These are phyloP conservation scores for Curvularia sp. DNA, from an alignment of 2,329 filamentous ascomycete genomes.

Conservation along the genomic window DNA sequence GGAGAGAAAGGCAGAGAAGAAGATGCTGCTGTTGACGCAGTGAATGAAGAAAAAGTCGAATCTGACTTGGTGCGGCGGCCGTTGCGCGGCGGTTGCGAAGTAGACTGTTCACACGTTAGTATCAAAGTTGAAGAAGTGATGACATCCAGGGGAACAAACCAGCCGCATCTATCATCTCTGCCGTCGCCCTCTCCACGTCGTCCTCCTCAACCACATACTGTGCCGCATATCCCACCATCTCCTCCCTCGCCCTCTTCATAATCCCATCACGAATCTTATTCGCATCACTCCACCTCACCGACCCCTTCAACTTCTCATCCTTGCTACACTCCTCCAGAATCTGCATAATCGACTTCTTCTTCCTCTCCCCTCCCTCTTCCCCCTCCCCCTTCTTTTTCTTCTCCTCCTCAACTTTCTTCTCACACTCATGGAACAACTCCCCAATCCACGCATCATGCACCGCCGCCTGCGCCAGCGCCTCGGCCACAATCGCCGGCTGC, in stretches of 20 bases:
- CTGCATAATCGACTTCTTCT: slow-evolving; percentile 57
- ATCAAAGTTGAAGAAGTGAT: too few relatives aligned
- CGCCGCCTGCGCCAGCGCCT: slow-evolving; percentile 78
- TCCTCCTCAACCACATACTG: slow-evolving; percentile 59
- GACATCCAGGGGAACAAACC: slow-evolving; percentile 45
- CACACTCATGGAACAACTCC: slow-evolving; percentile 61
- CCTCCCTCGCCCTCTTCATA: slow-evolving; percentile 65
- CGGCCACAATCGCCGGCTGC: slow-evolving; percentile 81
- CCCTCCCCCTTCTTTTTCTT: slow-evolving; percentile 12
- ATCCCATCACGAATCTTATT: slow-evolving; percentile 76
- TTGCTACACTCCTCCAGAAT: slow-evolving; percentile 67
- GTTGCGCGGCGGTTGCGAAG: slow-evolving; percentile 67
- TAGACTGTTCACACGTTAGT: slow-evolving; percentile 50
- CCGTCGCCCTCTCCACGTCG: slow-evolving; percentile 64
- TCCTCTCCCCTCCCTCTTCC: too few relatives aligned
- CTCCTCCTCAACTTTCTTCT: slow-evolving; percentile 54
- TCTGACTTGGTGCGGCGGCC: slow-evolving; percentile 62
- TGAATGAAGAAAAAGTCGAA: slow-evolving; percentile 89
- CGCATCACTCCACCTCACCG: slow-evolving; percentile 60
- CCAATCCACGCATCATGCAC: slow-evolving; percentile 68
- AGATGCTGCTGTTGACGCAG: slow-evolving; percentile 77
- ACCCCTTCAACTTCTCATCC: slow-evolving; percentile 63
- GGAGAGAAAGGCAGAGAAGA: slow-evolving; percentile 68
- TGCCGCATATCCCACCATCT: slow-evolving; percentile 67
- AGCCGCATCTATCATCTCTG: slow-evolving; percentile 73